phyloP scores from a whole-genome alignment of 2,329 filamentous ascomycete species.

The Arthroderma sp. region DNA sequence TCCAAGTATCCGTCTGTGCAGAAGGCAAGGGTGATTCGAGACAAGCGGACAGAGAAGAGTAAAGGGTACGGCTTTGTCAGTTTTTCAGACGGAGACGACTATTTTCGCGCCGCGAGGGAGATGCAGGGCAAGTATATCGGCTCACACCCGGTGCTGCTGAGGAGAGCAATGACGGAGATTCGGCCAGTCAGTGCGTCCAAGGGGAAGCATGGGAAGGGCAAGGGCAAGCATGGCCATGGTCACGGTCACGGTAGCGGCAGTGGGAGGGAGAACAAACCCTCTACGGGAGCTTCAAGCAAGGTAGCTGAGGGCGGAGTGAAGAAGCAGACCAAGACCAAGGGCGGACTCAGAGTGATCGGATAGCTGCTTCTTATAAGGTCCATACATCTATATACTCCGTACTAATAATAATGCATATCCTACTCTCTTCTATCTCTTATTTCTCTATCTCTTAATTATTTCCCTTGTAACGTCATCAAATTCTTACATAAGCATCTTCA shows the following conservation, averaged over 20 bases:
- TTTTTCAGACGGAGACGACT: conserved; percentile 90
- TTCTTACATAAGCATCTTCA: conserved; percentile 4
- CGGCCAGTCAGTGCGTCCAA: conserved; percentile 59
- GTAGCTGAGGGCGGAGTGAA: conserved; percentile 32
- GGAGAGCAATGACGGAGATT: conserved; percentile 85
- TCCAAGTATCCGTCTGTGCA: conserved; percentile 74
- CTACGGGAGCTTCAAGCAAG: conserved; percentile 20
- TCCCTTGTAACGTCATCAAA: background rate
- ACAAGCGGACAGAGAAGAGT: conserved; percentile 92
- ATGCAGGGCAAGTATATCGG: conserved; percentile 99
- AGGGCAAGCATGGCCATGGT: conserved; percentile 20
- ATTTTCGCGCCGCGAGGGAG: conserved; percentile 89
- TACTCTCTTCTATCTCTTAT: background rate
- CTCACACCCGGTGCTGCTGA: conserved; percentile 79
- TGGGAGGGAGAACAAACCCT: conserved; percentile 18
- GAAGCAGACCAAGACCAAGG: conserved; percentile 39
- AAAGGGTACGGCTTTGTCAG: conserved; percentile 95
- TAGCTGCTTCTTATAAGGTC: conserved; percentile 13
- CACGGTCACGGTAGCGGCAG: conserved; percentile 23
- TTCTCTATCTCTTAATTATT: background rate
- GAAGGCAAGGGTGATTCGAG: conserved; percentile 84
- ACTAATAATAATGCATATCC: background rate
- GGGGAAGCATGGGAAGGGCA: conserved; percentile 47
- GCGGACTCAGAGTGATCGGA: conserved; percentile 34
- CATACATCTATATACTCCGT: background rate